phyloP scores from a whole-genome alignment of 192 early-diverging fungal species.

The Pilaira anomala region DNA sequence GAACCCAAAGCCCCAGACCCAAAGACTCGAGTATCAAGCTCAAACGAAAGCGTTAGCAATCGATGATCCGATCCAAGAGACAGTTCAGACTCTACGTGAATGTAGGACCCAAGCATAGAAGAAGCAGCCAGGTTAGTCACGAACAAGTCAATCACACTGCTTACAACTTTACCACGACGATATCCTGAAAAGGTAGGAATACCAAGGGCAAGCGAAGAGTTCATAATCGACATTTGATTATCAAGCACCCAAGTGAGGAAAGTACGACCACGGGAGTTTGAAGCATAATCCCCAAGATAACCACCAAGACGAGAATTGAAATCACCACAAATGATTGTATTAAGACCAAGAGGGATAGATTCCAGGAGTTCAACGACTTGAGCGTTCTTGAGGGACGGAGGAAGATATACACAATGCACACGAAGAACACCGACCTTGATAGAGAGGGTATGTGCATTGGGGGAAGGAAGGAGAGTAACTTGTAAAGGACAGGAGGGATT shows the following conservation, averaged over 20 bases:
- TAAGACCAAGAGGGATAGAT: constrained; percentile 5
- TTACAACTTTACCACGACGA: background rate
- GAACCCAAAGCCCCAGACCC: too few relatives aligned
- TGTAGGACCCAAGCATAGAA: background rate
- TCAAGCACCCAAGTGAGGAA: background rate
- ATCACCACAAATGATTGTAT: constrained; percentile 29
- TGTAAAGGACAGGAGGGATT: constrained; percentile 11
- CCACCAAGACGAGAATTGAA: constrained; percentile 13
- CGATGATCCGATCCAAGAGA: constrained; percentile 16
- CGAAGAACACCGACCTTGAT: background rate
- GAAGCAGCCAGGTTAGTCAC: background rate
- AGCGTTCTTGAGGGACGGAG: constrained; percentile 6
- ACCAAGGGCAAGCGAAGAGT: background rate
- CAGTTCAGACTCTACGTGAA: constrained; percentile 1
- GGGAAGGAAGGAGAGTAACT: background rate
- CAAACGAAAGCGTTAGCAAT: constrained; percentile 5
- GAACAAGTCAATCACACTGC: constrained; percentile 24
- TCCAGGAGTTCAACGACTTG: background rate
- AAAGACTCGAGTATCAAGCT: background rate
- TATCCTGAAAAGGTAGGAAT: constrained; percentile 4
- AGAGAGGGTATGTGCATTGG: background rate
- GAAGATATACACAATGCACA: constrained; percentile 20
- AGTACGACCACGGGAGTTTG: background rate
- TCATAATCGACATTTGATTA: background rate
- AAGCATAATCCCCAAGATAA: background rate